These are phyloP conservation scores for Pythium myriotylum DNA, from an alignment of 352 stramenopile genomes.

Conservation along the genomic window DNA sequence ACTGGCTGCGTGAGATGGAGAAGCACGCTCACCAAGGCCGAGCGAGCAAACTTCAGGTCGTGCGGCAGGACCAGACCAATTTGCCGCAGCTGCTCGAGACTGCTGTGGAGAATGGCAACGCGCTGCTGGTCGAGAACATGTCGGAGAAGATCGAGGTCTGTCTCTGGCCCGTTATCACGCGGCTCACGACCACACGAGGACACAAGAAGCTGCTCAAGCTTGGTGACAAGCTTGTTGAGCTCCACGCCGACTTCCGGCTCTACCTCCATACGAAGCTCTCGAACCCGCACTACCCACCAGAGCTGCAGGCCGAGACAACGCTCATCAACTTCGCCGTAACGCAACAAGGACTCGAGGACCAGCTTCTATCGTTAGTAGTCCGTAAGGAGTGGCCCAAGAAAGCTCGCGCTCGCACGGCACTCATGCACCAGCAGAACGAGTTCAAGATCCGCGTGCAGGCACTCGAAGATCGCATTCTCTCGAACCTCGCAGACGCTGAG, in stretches of 20 bases:
- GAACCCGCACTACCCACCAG: constrained; percentile 92
- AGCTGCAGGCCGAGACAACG: constrained; percentile 90
- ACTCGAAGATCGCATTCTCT: constrained; percentile 90
- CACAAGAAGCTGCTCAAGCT: constrained; percentile 81
- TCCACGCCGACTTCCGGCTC: constrained; percentile 79
- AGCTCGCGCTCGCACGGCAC: constrained; percentile 65
- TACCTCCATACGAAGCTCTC: constrained; percentile 93
- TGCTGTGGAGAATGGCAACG: constrained; percentile 77
- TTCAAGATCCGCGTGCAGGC: constrained; percentile 89
- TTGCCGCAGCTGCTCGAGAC: constrained; percentile 72
- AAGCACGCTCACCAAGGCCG: constrained; percentile 47
- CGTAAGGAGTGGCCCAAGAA: constrained; percentile 91
- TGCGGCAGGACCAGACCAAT: constrained; percentile 84
- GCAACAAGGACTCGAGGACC: constrained; percentile 88
- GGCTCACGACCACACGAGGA: constrained; percentile 71
- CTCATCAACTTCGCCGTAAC: constrained; percentile 94
- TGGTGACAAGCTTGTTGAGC: constrained; percentile 87
- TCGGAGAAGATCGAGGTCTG: constrained; percentile 84
- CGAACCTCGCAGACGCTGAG: constrained; percentile 79
- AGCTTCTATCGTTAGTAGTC: constrained; percentile 87
- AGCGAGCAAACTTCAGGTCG: constrained; percentile 65
- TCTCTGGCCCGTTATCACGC: constrained; percentile 83
- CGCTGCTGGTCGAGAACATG: constrained; percentile 91
- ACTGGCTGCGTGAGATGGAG: constrained; percentile 88
- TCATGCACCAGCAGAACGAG: constrained; percentile 90